Base-by-base conservation (phyloP, 441 rosid species). In the Pelargonium citronellum region DNA sequence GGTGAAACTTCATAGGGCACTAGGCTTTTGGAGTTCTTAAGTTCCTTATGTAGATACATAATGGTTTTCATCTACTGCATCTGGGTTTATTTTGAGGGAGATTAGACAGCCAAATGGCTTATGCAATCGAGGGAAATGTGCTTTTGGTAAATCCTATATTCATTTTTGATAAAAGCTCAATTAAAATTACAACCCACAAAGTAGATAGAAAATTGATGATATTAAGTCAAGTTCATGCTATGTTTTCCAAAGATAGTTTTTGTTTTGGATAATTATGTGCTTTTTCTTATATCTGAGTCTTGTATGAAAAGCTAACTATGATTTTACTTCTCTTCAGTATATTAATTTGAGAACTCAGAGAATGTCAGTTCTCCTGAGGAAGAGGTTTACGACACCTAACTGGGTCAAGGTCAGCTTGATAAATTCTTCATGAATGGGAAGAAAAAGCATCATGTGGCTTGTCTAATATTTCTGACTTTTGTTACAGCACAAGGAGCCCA, bases 401-500 rank as follows among this genome's bases (percentile, higher is more conserved):
- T 95, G 99, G 98, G 82, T 91, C 67, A 95, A 95, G 98, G 99
- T 92, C 78, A 78, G 80, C 72, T 34, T 64, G n/a, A 47, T 68
- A 15, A 75, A 11, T 6, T 57, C 74, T 60, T 58, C 67, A 20
- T 11, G 63, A 19, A 60, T 24, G 60, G 53, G 62, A 22, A 39
- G 30, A 67, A 66, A 30, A 64, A 61, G 24, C 30, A 4, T 60
- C 64, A 60, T 60, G 24, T 27, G n/a, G 34, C 13, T 20, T 19
- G 64, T 22, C 64, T 60, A 46, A 82, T 71, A 15, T 55, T 71
- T 78, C 44, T 70, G 58, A 46, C 68, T 73, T 73, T 79, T 71
- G 24, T 61, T 71, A 75, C 91, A 95, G 99, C 99, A 95, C 83
- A 95, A 90, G 87, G 99, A 95, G 82, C 98, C 98, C 46, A 83